Evolutionary conservation across 306 rosid genomes (phyloP).

Genomic region (Senna tora): DNA sequence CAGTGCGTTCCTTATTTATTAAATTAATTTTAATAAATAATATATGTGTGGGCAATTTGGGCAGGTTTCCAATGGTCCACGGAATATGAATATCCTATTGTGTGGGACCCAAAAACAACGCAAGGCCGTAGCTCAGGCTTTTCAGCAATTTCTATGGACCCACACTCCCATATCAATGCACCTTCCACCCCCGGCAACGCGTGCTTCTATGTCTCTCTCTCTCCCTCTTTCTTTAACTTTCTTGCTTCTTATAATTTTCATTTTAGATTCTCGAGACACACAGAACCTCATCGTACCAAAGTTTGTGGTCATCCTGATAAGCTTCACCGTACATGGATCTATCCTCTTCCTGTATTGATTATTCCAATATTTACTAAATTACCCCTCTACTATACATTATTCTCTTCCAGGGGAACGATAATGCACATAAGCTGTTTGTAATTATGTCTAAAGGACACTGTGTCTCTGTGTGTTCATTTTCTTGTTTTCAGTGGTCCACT

Average conservation of each 20-base stretch:
- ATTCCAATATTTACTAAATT: background rate
- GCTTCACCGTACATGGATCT: constrained; percentile 17
- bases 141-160: constrained; percentile 69
- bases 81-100: constrained; percentile 22
- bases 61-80: constrained; percentile 6
- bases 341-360: constrained; percentile 8
- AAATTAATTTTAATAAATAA: too few relatives aligned
- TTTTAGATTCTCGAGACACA: constrained; percentile 8
- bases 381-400: too few relatives aligned
- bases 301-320: constrained; percentile 38
- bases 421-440: background rate
- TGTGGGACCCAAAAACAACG: constrained; percentile 55
- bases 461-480: background rate
- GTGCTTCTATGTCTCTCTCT: constrained; percentile 68
- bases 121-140: constrained; percentile 55
- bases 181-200: constrained; percentile 86
- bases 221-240: constrained; percentile 17
- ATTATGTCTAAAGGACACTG: constrained; percentile 6
- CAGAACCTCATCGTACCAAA: constrained; percentile 14
- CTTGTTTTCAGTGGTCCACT: constrained; percentile 36
- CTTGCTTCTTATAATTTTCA: constrained; percentile 1
- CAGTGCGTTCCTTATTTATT: background rate
- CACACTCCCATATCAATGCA: constrained; percentile 85
- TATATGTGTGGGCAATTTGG: background rate
- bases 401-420: background rate